Percentiles rank a stretch among this genome's conserved stretches.
Conservation (phyloP, 228 moss, liverwort and hornwort genomes). For the Sphagnum fallax region DNA sequence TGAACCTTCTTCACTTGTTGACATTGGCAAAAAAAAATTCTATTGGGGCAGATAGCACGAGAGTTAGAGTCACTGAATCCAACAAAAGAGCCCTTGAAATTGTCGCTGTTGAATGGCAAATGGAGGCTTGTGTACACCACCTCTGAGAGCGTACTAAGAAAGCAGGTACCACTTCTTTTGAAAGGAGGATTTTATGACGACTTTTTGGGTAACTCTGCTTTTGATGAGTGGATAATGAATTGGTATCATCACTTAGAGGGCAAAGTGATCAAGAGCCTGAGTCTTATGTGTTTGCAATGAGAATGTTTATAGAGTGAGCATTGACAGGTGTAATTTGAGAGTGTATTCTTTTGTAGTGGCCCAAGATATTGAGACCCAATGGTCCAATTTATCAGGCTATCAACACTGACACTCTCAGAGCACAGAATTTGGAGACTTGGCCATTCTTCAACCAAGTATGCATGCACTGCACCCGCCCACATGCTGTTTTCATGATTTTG, state of each 20-base stretch:
- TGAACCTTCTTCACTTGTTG: too few relatives aligned
- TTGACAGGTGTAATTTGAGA: too few relatives aligned
- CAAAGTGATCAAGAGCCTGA: too few relatives aligned
- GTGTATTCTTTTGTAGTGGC: slow-evolving; percentile 28
- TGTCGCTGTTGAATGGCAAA: slow-evolving; percentile 70
- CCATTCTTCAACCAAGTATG: slow-evolving; percentile 79
- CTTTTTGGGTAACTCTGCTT: too few relatives aligned
- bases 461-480: neutral
- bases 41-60: slow-evolving; percentile 41
- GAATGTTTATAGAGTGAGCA: too few relatives aligned
- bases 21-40: too few relatives aligned
- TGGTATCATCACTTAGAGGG: too few relatives aligned
- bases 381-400: slow-evolving; percentile 87
- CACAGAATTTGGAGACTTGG: slow-evolving; percentile 89
- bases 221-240: too few relatives aligned
- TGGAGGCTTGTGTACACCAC: slow-evolving; percentile 95
- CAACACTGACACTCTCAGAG: slow-evolving; percentile 77
- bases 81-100: slow-evolving; percentile 65
- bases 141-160: slow-evolving; percentile 56
- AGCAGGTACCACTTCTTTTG: slow-evolving; percentile 27
- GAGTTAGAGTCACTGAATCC: slow-evolving; percentile 78
- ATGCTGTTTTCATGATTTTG: too few relatives aligned
- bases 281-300: too few relatives aligned
- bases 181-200: too few relatives aligned
- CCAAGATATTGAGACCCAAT: slow-evolving; percentile 58